Conservation (phyloP, 2,329 filamentous ascomycete genomes). For the Monascus ruber region DNA sequence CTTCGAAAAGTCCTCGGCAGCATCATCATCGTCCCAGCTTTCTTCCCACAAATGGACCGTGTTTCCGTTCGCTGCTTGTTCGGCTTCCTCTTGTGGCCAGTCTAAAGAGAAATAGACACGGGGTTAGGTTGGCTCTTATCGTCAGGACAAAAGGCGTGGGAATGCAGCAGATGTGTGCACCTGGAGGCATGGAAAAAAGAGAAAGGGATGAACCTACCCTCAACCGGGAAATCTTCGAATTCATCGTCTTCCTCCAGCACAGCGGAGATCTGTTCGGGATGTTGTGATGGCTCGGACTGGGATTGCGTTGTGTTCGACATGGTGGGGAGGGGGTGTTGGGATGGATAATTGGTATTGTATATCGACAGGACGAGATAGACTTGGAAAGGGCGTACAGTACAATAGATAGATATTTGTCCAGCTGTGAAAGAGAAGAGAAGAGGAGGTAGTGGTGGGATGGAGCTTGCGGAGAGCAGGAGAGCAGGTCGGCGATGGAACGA, state of each 20-base stretch:
- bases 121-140: no score
- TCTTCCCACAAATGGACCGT: conserved; percentile 93
- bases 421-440: no score
- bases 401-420: no score
- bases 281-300: conserved; percentile 28
- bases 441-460: background rate
- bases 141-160: no score
- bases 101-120: conserved; percentile 42
- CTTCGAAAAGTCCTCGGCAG: conserved; percentile 87
- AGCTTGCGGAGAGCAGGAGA: conserved; percentile 1
- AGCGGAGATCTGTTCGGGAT: conserved; percentile 50
- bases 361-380: background rate
- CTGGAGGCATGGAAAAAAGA: background rate
- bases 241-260: conserved; percentile 94
- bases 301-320: conserved; percentile 36
- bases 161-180: no score
- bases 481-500: background rate
- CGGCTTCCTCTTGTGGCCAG: conserved; percentile 85
- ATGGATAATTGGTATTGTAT: conserved; percentile 1
- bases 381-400: no score
- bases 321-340: conserved; percentile 10
- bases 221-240: conserved; percentile 96
- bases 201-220: conserved; percentile 49
- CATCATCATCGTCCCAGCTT: conserved; percentile 99
- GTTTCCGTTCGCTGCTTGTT: conserved; percentile 43